These are phyloP conservation scores for Tylopilus vinaceipallidus DNA, from an alignment of 768 basidiomycete genomes.

Conservation along the genomic window DNA sequence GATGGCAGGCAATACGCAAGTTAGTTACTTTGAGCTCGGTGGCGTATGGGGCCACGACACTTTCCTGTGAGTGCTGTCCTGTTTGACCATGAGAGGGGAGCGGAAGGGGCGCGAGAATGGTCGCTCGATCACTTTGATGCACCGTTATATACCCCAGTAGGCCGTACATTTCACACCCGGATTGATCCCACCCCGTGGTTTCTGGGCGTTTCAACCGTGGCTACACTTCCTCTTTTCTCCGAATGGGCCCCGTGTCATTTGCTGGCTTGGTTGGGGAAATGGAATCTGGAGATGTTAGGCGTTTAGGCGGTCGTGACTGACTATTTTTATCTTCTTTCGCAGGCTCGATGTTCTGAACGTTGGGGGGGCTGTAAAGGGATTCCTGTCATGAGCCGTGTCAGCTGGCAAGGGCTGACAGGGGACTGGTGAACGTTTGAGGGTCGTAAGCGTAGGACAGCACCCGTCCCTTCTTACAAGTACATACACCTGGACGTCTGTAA, in stretches of 20 bases:
- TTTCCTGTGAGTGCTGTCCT: conserved; percentile 65
- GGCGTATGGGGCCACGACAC: conserved; percentile 99
- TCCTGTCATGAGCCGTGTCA: conserved; percentile 53
- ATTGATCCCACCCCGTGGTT: conserved; percentile 3
- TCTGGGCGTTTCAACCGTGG: not conserved
- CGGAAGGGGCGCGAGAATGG: not conserved
- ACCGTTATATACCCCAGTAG: conserved; percentile 11
- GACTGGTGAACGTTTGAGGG: not conserved
- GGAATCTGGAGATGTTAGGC: not conserved
- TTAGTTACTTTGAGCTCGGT: conserved; percentile 95
- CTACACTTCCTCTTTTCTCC: not conserved
- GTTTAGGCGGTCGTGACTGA: conserved; percentile 5
- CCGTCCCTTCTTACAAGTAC: no score
- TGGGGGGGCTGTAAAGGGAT: conserved; percentile 88
- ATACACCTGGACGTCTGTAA: no score
- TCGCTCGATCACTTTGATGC: not conserved
- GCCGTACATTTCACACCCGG: not conserved
- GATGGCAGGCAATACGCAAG: conserved; percentile 82
- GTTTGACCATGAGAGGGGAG: not conserved
- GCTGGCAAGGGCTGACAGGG: not conserved
- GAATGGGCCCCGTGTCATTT: not conserved
- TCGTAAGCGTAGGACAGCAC: not conserved
- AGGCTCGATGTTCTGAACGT: conserved; percentile 88
- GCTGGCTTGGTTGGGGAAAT: not conserved
- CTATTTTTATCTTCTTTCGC: conserved; percentile 6